Conservation (phyloP, 1,284 basidiomycete species). For the Microbotryum lychnidis-dioicae region DNA sequence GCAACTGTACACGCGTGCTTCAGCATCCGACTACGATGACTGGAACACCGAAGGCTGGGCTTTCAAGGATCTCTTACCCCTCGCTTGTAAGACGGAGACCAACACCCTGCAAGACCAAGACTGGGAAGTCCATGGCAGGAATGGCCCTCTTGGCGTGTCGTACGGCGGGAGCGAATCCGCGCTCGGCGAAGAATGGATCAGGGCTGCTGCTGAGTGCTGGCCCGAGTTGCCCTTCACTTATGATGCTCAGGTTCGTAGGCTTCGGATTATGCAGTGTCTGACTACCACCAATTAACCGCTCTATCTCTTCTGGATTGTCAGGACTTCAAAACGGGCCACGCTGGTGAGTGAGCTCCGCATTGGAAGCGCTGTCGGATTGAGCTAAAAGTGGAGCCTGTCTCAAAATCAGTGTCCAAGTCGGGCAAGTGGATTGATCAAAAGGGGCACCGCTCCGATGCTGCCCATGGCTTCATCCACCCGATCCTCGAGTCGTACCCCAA, state of each 20-base stretch:
- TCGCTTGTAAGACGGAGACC: not conserved
- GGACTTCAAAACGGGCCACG: conserved; percentile 5
- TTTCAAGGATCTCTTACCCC: not conserved
- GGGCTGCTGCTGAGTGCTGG: not conserved
- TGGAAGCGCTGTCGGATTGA: no score
- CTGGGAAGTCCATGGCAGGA: conserved; percentile 1
- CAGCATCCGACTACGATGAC: not conserved
- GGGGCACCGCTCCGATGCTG: not conserved
- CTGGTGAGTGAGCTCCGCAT: not conserved
- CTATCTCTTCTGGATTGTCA: not conserved
- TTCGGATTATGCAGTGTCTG: no score
- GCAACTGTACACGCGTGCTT: conserved; percentile 2
- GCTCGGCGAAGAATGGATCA: not conserved
- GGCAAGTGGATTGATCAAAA: conserved; percentile 1
- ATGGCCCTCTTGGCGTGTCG: not conserved
- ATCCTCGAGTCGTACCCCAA: not conserved
- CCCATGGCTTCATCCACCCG: not conserved
- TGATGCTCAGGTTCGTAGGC: not conserved
- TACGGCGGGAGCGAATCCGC: not conserved
- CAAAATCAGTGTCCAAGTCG: not conserved
- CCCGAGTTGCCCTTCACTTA: not conserved
- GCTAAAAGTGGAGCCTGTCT: not conserved
- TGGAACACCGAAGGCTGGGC: conserved; percentile 4
- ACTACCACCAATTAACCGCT: no score
- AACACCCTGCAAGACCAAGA: not conserved